Conservation (phyloP, 768 basidiomycete species). For the Russula vinacea region DNA sequence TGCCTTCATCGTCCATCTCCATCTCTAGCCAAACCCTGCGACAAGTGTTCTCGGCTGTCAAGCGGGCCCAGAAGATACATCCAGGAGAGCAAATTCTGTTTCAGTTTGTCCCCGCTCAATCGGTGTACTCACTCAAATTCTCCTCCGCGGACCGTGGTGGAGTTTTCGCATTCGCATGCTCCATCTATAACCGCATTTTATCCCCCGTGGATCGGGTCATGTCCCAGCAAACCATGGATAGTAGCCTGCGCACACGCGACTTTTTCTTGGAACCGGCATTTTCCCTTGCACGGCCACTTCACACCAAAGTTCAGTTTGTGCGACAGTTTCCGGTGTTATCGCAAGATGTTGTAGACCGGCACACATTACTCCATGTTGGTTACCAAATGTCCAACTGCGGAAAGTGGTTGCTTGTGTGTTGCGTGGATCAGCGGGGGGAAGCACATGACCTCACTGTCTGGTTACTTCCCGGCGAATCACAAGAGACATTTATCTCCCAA, state of each 20-base stretch:
- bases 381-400: constrained; percentile 64
- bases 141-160: constrained; percentile 43
- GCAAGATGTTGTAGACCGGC: constrained; percentile 52
- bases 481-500: constrained; percentile 50
- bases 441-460: constrained; percentile 66
- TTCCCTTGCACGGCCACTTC: constrained; percentile 51
- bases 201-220: constrained; percentile 58
- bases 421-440: constrained; percentile 77
- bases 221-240: constrained; percentile 49
- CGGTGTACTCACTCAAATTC: constrained; percentile 49
- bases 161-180: constrained; percentile 52
- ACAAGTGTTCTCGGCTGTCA: constrained; percentile 61
- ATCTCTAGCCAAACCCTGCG: constrained; percentile 66
- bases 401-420: constrained; percentile 75
- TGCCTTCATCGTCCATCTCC: constrained; percentile 58
- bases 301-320: constrained; percentile 39
- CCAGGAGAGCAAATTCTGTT: constrained; percentile 54
- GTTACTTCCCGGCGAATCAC: constrained; percentile 50
- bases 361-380: constrained; percentile 71
- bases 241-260: constrained; percentile 41
- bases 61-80: constrained; percentile 51
- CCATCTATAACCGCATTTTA: constrained; percentile 70
- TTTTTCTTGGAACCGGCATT: constrained; percentile 66
- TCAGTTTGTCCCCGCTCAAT: constrained; percentile 70
- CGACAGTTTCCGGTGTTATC: constrained; percentile 42